Evolutionary conservation across 306 rosid species (phyloP).

Genomic region (Crataegus laevigata): DNA sequence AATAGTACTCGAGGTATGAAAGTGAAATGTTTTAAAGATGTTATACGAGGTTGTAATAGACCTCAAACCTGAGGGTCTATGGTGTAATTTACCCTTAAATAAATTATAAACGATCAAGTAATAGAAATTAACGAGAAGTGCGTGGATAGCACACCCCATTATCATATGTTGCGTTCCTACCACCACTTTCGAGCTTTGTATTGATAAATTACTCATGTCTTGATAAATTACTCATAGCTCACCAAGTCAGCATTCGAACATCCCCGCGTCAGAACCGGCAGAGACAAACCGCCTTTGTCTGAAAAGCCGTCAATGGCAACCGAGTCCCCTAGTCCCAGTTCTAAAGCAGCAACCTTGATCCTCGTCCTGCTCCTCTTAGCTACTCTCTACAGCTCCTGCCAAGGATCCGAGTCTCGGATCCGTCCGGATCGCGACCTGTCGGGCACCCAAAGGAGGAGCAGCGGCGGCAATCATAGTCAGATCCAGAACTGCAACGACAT

Average conservation of each 20-base stretch:
- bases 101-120: too few species aligned
- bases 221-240: neutral
- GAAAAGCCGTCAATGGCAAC: constrained; percentile 11
- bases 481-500: constrained; percentile 48
- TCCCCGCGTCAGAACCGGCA: neutral
- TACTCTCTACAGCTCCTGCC: constrained; percentile 18
- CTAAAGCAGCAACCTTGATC: neutral
- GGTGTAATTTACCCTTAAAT: too few species aligned
- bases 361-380: constrained; percentile 26
- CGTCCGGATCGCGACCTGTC: constrained; percentile 21
- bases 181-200: neutral
- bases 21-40: too few species aligned
- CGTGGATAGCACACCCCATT: too few species aligned
- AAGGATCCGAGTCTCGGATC: constrained; percentile 17
- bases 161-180: too few species aligned
- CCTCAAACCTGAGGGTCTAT: too few species aligned
- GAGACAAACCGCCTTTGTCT: neutral
- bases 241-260: neutral
- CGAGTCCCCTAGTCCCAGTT: neutral
- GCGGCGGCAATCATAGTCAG: constrained; percentile 6
- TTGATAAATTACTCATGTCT: neutral
- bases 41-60: too few species aligned
- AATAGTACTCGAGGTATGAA: too few species aligned
- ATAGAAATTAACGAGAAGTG: too few species aligned
- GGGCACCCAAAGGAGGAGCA: constrained; percentile 6